Evolutionary conservation across 257 asterid genomes (phyloP), one percentile per base, ranked within the genome.

Genomic region (Pogostemon cablin): DNA sequence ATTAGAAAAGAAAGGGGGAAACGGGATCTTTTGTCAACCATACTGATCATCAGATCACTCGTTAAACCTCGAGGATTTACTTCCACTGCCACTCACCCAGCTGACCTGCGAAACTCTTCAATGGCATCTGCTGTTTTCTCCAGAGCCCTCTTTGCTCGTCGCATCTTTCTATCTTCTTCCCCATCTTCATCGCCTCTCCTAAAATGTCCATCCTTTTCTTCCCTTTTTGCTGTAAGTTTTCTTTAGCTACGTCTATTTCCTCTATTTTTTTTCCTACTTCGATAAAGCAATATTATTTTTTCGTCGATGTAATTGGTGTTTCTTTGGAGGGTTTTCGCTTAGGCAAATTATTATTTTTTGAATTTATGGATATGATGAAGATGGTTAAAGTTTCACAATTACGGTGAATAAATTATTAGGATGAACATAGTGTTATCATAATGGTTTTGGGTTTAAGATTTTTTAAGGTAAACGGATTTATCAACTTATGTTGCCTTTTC

Each of bases 111-210:
- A n/a, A 11, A 9, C 38, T 34, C 41, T 9, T 65, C 9, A 74
- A 87, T 91, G 97, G 92, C 95, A 46, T 84, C 95, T 71, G 81
- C 88, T 72, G 76, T 87, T 78, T 71, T 88, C 56, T 81, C 88
- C 55, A 84, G 86, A 75, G 73, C 85, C 66, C 79, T 89, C 75
- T 84, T 87, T 69, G 85, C 83, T 72, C 86, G 73, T 57, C 90
- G 91, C 68, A 53, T 82, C 71, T 59, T 83, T 55, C 92, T 81
- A 9, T 78, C 87, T 40, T 43, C 78, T 40, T 76, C 65, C 44
- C 53, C 87, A 25, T 55, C 86, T 59, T 75, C 87, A 47, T 53
- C 86, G 69, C 62, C 80, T 35, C 73, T 75, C 40, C 83, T 40
- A 15, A 81, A 81, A 50, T 72, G 85, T 54, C 86, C 69, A 17